Conservation (phyloP, 495 filamentous ascomycete species). For the Penicillium psychrofluorescens region DNA sequence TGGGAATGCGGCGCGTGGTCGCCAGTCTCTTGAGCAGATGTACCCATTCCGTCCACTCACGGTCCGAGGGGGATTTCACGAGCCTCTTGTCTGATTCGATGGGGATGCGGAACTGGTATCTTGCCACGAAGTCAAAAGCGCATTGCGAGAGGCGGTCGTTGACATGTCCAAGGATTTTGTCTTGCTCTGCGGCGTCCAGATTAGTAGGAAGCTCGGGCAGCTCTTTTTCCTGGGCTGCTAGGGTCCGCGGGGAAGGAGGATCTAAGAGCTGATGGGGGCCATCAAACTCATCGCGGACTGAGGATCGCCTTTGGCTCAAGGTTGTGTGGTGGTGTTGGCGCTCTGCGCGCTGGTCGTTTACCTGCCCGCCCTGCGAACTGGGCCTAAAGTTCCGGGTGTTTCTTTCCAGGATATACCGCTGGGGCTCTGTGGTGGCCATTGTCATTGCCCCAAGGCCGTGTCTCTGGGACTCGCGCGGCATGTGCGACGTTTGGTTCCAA, state of each 20-base stretch:
- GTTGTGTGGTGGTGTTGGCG: conserved; percentile 43
- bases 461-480: conserved; percentile 21
- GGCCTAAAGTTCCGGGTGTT: conserved; percentile 30
- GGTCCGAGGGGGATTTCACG: conserved; percentile 69
- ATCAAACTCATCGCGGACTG: conserved; percentile 86
- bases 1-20: conserved; percentile 77
- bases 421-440: conserved; percentile 24
- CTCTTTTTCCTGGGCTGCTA: conserved; percentile 68
- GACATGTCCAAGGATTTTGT: conserved; percentile 67
- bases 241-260: conserved; percentile 53
- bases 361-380: conserved; percentile 34
- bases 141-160: conserved; percentile 80
- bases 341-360: no score
- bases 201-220: conserved; percentile 76
- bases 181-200: conserved; percentile 75
- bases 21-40: conserved; percentile 80
- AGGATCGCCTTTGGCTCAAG: conserved; percentile 52
- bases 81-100: conserved; percentile 71
- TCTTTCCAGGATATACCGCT: conserved; percentile 36
- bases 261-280: conserved; percentile 75
- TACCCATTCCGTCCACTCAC: conserved; percentile 91
- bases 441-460: not conserved
- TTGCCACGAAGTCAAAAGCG: conserved; percentile 83
- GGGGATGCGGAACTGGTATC: conserved; percentile 83
- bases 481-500: conserved; percentile 26